phyloP scores from a whole-genome alignment of 129 eudicot genomes.

The Artemisia tridentata region DNA sequence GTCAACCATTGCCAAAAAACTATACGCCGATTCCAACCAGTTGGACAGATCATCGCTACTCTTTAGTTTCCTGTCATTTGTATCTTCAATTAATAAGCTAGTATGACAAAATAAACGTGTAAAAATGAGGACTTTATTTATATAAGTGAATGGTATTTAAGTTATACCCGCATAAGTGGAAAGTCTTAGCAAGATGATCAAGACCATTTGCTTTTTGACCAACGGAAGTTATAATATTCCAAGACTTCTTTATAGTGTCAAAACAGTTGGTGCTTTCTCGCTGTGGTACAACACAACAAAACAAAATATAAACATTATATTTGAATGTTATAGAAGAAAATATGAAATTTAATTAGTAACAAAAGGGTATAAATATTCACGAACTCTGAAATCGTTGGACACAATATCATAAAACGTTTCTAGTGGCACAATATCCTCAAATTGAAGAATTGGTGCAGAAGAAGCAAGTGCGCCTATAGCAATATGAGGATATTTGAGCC shows the following conservation, averaged over 20 bases:
- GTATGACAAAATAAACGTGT: neutral
- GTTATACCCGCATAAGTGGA: conserved; percentile 70
- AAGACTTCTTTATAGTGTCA: conserved; percentile 76
- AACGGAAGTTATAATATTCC: conserved; percentile 55
- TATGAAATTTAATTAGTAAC: neutral
- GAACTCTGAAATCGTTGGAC: conserved; percentile 71
- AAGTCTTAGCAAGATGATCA: conserved; percentile 51
- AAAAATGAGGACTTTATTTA: neutral
- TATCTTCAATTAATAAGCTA: conserved; percentile 1
- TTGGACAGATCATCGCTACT: conserved; percentile 50
- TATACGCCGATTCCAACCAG: conserved; percentile 83
- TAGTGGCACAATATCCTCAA: conserved; percentile 81
- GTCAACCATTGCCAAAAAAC: conserved; percentile 82
- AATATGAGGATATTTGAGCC: conserved; percentile 90
- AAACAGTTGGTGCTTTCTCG: conserved; percentile 86
- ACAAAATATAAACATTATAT: neutral
- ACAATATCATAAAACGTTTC: conserved; percentile 82
- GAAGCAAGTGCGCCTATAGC: conserved; percentile 91
- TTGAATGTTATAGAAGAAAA: neutral
- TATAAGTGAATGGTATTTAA: neutral
- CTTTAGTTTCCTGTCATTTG: conserved; percentile 55
- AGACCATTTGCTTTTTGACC: conserved; percentile 58
- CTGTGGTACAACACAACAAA: conserved; percentile 28
- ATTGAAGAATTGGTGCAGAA: conserved; percentile 92
- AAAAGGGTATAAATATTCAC: conserved; percentile 25